Evolutionary conservation across 2,329 filamentous ascomycete genomes (phyloP).

Genomic region (Phoma sp.): DNA sequence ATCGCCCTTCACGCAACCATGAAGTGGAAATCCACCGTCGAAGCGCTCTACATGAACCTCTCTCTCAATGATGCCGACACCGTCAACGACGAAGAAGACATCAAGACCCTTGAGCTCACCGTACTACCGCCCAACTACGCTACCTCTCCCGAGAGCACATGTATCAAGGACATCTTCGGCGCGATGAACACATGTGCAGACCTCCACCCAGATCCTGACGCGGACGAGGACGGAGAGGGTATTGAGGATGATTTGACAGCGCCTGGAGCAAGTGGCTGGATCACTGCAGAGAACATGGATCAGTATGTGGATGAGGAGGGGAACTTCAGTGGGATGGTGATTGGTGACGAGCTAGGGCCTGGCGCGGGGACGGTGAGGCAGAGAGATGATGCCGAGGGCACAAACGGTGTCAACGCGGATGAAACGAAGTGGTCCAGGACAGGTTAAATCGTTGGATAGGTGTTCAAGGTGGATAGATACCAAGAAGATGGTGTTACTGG

Average conservation of each 20-base stretch:
- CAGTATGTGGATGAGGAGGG: constrained; percentile 64
- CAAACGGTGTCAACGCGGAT: constrained; percentile 37
- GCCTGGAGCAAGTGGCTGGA: constrained; percentile 80
- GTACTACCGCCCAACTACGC: constrained; percentile 61
- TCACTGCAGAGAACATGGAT: constrained; percentile 89
- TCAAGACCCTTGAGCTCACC: constrained; percentile 71
- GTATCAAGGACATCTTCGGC: constrained; percentile 65
- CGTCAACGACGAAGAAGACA: constrained; percentile 67
- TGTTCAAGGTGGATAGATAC: not conserved
- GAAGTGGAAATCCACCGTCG: constrained; percentile 54
- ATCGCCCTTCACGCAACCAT: constrained; percentile 80
- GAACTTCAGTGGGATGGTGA: constrained; percentile 45
- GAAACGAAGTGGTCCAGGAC: constrained; percentile 50
- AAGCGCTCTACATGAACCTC: constrained; percentile 49
- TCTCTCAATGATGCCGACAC: constrained; percentile 61
- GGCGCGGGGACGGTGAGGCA: constrained; percentile 48
- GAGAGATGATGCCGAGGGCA: constrained; percentile 42
- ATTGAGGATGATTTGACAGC: constrained; percentile 61
- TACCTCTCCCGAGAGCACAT: constrained; percentile 34
- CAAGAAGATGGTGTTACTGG: not conserved
- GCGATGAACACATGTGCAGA: constrained; percentile 79
- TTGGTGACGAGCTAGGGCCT: constrained; percentile 42
- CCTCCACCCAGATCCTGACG: constrained; percentile 74
- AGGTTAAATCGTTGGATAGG: constrained; percentile 28
- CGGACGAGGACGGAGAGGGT: constrained; percentile 60